phyloP scores from a whole-genome alignment of 352 stramenopile genomes.

The Phytopythium chamaehyphon region DNA sequence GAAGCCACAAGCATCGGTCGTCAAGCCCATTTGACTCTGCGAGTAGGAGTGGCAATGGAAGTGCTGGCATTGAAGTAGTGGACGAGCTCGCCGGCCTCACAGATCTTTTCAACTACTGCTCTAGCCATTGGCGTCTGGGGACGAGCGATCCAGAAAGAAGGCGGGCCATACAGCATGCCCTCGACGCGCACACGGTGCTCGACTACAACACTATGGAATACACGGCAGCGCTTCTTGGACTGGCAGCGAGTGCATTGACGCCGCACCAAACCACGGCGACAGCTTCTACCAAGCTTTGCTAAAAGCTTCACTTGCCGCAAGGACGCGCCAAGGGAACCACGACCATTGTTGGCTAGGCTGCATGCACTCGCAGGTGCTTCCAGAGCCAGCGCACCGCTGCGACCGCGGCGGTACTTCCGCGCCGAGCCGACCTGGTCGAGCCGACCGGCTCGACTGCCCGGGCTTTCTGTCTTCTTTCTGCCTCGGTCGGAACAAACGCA shows the following conservation, averaged over 20 bases:
- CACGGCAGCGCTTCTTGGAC: conserved; percentile 48
- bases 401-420: too few species aligned
- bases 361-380: too few species aligned
- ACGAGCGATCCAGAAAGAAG: conserved; percentile 50
- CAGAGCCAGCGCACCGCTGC: too few species aligned
- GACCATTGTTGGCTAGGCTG: too few species aligned
- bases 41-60: conserved; percentile 15
- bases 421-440: too few species aligned
- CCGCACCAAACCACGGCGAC: conserved; percentile 48
- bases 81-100: conserved; percentile 24
- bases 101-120: conserved; percentile 42
- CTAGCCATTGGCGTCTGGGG: conserved; percentile 78
- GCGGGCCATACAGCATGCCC: conserved; percentile 59
- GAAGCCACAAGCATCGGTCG: not conserved
- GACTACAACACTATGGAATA: conserved; percentile 76
- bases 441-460: too few species aligned
- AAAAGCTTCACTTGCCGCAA: too few species aligned
- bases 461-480: too few species aligned
- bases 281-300: too few species aligned
- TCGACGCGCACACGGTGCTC: conserved; percentile 46
- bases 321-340: too few species aligned
- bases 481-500: too few species aligned
- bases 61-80: conserved; percentile 11
- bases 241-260: conserved; percentile 26
- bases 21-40: not conserved